Percentiles rank a stretch among this genome's conserved stretches.
Evolutionary conservation across 495 filamentous ascomycete genomes (phyloP).

Genomic region (Corynascus novoguineensis): DNA sequence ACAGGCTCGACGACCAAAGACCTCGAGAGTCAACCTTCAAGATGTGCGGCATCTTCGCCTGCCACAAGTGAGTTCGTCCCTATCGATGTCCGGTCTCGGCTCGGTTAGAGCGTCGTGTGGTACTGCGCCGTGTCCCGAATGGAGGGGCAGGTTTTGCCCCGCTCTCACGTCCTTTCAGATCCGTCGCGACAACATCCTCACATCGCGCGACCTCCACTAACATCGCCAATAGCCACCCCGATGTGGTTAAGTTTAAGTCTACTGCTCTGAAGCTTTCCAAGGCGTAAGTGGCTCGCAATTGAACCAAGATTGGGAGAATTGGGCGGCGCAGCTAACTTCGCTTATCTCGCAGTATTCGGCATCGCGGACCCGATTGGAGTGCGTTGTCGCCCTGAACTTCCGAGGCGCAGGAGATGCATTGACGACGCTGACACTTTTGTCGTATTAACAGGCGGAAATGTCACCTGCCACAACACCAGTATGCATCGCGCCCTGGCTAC

Average conservation of each 20-base stretch:
- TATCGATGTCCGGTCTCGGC: neutral
- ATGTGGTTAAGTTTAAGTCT: constrained; percentile 95
- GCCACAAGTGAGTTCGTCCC: constrained; percentile 65
- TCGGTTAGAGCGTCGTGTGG: neutral
- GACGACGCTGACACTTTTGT: constrained; percentile 18
- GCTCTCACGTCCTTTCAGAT: constrained; percentile 14
- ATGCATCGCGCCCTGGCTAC: constrained; percentile 21
- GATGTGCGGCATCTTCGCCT: constrained; percentile 88
- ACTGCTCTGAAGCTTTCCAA: constrained; percentile 94
- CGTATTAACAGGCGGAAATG: constrained; percentile 66
- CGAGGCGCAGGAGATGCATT: constrained; percentile 20
- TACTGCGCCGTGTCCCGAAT: constrained; percentile 14
- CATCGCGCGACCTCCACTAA: constrained; percentile 10
- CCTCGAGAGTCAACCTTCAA: constrained; percentile 22
- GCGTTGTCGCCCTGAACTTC: constrained; percentile 39
- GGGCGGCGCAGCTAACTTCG: constrained; percentile 36
- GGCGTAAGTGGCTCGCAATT: constrained; percentile 57
- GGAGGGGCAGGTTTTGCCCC: constrained; percentile 31
- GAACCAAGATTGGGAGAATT: constrained; percentile 9
- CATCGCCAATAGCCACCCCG: constrained; percentile 65
- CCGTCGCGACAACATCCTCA: constrained; percentile 3
- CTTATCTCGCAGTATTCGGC: constrained; percentile 65
- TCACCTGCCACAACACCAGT: constrained; percentile 86
- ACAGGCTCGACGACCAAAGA: neutral
- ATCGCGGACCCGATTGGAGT: constrained; percentile 99